phyloP scores from a whole-genome alignment of 306 rosid species.

The Carpinus viminea region DNA sequence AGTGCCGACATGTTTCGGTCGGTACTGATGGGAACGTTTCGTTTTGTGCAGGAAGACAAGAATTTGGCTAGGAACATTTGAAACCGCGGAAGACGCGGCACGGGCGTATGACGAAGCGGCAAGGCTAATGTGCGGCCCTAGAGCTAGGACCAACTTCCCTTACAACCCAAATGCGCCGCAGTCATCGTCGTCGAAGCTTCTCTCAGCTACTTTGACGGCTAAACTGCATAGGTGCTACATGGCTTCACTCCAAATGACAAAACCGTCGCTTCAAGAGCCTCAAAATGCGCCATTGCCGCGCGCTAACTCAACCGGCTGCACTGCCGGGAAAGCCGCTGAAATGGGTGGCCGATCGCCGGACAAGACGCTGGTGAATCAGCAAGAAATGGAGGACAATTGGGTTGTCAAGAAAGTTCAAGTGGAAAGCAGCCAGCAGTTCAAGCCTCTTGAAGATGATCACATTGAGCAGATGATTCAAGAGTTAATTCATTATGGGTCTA shows the following conservation, averaged over 20 bases:
- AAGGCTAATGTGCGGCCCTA: conserved; percentile 86
- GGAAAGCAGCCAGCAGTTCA: conserved; percentile 49
- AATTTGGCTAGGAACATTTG: conserved; percentile 95
- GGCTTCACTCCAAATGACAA: conserved; percentile 83
- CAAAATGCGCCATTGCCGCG: conserved; percentile 31
- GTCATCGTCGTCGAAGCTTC: conserved; percentile 82
- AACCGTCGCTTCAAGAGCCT: conserved; percentile 46
- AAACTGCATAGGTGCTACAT: conserved; percentile 84
- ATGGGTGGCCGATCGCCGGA: conserved; percentile 28
- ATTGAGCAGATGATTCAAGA: conserved; percentile 95
- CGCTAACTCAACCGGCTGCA: conserved; percentile 26
- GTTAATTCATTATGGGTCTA: conserved; percentile 72
- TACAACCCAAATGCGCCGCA: conserved; percentile 68
- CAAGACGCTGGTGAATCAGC: conserved; percentile 29
- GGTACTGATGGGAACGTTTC: conserved; percentile 9
- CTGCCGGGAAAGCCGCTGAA: conserved; percentile 19
- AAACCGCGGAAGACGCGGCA: conserved; percentile 95
- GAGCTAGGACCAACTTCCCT: conserved; percentile 88
- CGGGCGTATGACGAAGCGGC: conserved; percentile 95
- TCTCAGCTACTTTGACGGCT: conserved; percentile 83
- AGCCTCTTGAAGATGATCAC: conserved; percentile 78
- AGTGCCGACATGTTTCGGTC: conserved; percentile 10
- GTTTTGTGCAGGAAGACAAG: conserved; percentile 74
- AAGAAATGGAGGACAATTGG: conserved; percentile 43
- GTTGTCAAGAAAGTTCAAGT: conserved; percentile 57